Base-by-base conservation (phyloP, 352 stramenopile species). In the Globisporangium spinosum region DNA sequence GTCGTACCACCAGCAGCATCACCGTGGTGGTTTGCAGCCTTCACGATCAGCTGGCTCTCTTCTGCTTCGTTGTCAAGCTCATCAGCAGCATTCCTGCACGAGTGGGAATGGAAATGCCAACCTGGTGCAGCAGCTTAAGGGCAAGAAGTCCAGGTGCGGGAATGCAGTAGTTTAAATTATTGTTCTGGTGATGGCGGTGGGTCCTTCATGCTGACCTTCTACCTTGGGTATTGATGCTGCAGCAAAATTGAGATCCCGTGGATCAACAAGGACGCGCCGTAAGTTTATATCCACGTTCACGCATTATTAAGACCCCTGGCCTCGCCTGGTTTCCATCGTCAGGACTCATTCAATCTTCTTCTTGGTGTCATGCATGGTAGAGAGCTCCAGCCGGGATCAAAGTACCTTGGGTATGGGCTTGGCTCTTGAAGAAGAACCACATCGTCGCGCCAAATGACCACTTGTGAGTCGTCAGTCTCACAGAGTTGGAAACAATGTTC, bases 401-500 rank as follows among this genome's bases (percentile, higher is more conserved):
- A 92, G 58, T 94, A 91, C 63, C 67, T 94, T 7, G 83, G 84
- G 17, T 80, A 92, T 47, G 84, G 84, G 6, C 77, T 94, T 8
- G 87, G 9, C 65, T 93, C 58, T 73, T 94, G n/a, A 92, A 92
- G 74, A 89, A 80, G 58, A 71, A 92, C 70, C 81, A 91, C 70
- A 78, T 90, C 43, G 76, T 89, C 8, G 66, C 69, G 8, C 66
- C 71, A 12, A 81, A 75, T 29, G 77, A 75, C 29, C 78, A 83
- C 22, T 62, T 77, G 47, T 76, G 59, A 73, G 13, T 22, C 29
- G 45, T 32, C n/a, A 49, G 34, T 51, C 25, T 64, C 65, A 29
- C 22, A 27, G 25, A 13, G 47, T 29, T 29, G 7, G 17, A 4
- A 10, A 32, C 49, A 57, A 5, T 9, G 49, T 38, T 38, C 25